Conservation (phyloP, 164 flowering plant species). For the Stephania japonica region DNA sequence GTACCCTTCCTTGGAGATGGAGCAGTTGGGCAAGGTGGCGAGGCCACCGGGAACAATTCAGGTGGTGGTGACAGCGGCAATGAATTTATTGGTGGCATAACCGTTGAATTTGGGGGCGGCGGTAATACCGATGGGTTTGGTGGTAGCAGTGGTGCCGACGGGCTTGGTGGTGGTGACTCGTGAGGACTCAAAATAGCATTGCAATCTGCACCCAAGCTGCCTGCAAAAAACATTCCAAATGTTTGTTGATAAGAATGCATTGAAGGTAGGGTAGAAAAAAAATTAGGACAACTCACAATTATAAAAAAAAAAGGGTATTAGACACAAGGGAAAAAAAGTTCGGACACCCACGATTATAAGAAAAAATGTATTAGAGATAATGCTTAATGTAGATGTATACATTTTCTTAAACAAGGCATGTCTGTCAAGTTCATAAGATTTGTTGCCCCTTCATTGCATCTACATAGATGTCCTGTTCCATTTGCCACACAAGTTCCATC, state of each 20-base stretch:
- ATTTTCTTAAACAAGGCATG: slow-evolving; percentile 29
- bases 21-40: slow-evolving; percentile 4
- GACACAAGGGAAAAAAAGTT: too few species aligned
- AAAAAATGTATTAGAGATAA: neutral
- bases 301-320: too few species aligned
- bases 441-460: slow-evolving; percentile 31
- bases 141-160: neutral
- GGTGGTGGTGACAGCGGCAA: too few species aligned
- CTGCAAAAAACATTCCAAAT: neutral
- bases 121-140: too few species aligned
- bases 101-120: too few species aligned
- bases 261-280: too few species aligned
- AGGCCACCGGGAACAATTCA: too few species aligned
- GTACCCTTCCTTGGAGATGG: neutral
- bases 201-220: slow-evolving; percentile 9
- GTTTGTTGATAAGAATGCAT: too few species aligned
- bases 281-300: neutral
- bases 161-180: neutral
- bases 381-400: slow-evolving; percentile 14
- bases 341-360: too few species aligned
- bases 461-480: slow-evolving; percentile 28
- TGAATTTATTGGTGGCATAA: too few species aligned
- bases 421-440: slow-evolving; percentile 19
- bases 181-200: neutral
- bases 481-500: slow-evolving; percentile 32